Evolutionary conservation across 202 grass and related monocot species (phyloP).

Genomic region (Brachypodium distachyon): DNA sequence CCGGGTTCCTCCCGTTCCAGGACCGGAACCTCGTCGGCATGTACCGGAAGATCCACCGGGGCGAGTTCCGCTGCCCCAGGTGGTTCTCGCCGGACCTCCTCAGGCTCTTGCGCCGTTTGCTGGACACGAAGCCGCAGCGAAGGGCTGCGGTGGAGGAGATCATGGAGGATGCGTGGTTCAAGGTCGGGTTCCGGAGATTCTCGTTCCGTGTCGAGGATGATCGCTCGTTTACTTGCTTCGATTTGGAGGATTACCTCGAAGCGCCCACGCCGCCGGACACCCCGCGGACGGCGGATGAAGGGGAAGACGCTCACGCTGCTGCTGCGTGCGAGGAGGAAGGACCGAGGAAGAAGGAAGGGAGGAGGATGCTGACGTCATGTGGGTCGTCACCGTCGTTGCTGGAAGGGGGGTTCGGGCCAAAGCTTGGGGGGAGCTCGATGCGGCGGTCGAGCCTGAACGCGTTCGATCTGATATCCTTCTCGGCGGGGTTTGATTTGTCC

Average conservation of each 20-base stretch:
- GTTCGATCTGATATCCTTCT: slow-evolving; percentile 96
- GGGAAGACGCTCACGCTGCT: background rate
- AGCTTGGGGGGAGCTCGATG: slow-evolving; percentile 40
- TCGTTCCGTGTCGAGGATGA: slow-evolving; percentile 71
- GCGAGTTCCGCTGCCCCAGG: slow-evolving; percentile 66
- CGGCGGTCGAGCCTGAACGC: slow-evolving; percentile 80
- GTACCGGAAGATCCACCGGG: slow-evolving; percentile 70
- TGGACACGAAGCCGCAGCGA: slow-evolving; percentile 43
- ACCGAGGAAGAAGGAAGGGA: background rate
- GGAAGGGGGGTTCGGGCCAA: background rate
- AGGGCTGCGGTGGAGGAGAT: slow-evolving; percentile 44
- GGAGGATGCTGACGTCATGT: slow-evolving; percentile 12
- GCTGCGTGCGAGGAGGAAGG: no score
- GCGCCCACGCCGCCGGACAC: slow-evolving; percentile 21
- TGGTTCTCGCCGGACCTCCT: slow-evolving; percentile 61
- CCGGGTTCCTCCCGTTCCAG: slow-evolving; percentile 82
- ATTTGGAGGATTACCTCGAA: slow-evolving; percentile 1
- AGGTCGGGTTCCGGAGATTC: slow-evolving; percentile 53
- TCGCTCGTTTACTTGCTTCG: slow-evolving; percentile 50
- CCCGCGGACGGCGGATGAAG: background rate
- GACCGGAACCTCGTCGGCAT: slow-evolving; percentile 51
- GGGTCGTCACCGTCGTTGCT: slow-evolving; percentile 52
- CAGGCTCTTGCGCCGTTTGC: slow-evolving; percentile 45
- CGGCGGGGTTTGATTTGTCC: slow-evolving; percentile 73
- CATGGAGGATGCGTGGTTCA: slow-evolving; percentile 68